Evolutionary conservation across 257 asterid genomes (phyloP).

Genomic region (Scutellaria baicalensis): DNA sequence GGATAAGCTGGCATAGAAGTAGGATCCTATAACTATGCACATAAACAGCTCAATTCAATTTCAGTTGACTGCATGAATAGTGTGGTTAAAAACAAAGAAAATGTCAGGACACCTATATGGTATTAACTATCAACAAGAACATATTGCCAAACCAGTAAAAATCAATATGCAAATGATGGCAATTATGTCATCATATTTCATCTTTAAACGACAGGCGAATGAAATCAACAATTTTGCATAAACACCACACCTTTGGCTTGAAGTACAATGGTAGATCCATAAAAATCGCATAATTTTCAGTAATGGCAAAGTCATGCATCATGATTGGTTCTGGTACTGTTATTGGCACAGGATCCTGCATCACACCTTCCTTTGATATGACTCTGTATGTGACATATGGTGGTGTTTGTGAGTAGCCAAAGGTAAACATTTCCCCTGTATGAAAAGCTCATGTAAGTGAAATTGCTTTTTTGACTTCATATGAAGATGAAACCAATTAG

Average conservation of each 20-base stretch:
- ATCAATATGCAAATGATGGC: neutral
- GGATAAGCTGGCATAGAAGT: neutral
- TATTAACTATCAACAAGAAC: neutral
- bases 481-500: neutral
- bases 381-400: conserved; percentile 91
- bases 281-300: conserved; percentile 89
- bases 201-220: neutral
- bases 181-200: neutral
- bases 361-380: conserved; percentile 78
- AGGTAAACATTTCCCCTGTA: conserved; percentile 97
- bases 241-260: conserved; percentile 64
- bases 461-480: neutral
- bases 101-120: neutral
- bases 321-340: conserved; percentile 73
- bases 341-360: conserved; percentile 95
- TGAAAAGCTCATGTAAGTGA: conserved; percentile 15
- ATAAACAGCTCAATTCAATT: neutral
- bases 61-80: neutral
- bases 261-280: conserved; percentile 89
- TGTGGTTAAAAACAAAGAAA: conserved; percentile 7
- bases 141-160: neutral
- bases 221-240: neutral
- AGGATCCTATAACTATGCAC: neutral
- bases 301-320: conserved; percentile 99
- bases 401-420: conserved; percentile 69